Base-by-base conservation (phyloP, 2,329 filamentous ascomycete species). In the Pezicula rhizophila region DNA sequence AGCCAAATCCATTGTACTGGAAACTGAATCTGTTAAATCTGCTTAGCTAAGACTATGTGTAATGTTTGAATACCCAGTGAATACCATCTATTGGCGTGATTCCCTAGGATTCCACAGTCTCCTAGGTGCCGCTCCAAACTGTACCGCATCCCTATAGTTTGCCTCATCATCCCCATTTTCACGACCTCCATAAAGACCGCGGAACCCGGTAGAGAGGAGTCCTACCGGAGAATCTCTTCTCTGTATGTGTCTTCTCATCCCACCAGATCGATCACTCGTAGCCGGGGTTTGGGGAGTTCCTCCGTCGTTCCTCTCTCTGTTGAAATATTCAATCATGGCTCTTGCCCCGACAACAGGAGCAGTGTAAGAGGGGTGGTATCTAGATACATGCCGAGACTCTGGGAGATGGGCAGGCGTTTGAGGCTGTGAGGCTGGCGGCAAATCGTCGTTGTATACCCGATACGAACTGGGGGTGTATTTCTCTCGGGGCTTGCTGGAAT, bases 351-450 rank as follows among this genome's bases (percentile, higher is more conserved):
- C 50, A 15, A 60, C 56, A 12, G 74, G 72, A 10, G 68, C 72
- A 11, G 74, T 77, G 55, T 70, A 73, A 12, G 70, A 63, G 10
- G 68, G 69, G 12, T 64, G 60, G 31, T 72, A 62, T 28, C 68
- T 69, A 47, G 72, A 73, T 45, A 64, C 69, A 52, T 76, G 74
- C 10, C 72, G 69, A 42, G 70, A 66, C 58, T 75, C 74, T 1
- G 74, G 72, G n/a, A 77, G 57, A 47, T 76, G 68, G 40, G 66
- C 65, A 18, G 75, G 74, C 10, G 76, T 77, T 56, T 74, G 73
- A n/a, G 75, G 74, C 52, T 77, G 75, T 8, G 60, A 62, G 5
- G 64, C 63, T 18, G 71, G 64, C 7, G 74, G 67, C 41, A 72
- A 48, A 20, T 61, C 60, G 53, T 78, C 75, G 51, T 76, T 68